phyloP scores from a whole-genome alignment of 805 yeast genomes.

The Candida montana region DNA sequence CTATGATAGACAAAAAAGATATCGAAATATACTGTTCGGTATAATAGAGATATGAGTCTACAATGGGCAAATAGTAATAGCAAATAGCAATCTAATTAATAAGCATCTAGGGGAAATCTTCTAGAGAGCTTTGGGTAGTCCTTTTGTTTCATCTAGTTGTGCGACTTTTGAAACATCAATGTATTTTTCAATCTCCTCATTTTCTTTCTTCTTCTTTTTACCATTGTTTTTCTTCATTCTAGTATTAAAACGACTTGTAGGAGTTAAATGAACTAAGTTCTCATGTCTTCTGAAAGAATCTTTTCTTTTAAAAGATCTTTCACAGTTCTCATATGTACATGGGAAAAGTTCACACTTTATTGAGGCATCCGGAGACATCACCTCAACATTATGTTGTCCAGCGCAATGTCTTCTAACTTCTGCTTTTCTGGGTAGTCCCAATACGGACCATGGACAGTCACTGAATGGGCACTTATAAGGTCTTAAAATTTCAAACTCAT shows the following conservation, averaged over 20 bases:
- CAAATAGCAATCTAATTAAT: no score
- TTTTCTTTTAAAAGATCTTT: constrained; percentile 43
- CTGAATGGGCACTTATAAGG: constrained; percentile 40
- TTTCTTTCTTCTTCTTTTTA: not conserved
- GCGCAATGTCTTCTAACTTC: constrained; percentile 47
- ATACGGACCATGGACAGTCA: constrained; percentile 43
- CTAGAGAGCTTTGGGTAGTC: no score
- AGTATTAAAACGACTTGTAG: constrained; percentile 35
- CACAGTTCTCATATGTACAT: constrained; percentile 36
- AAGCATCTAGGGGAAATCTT: no score
- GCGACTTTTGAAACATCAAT: not conserved
- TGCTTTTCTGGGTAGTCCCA: constrained; percentile 44
- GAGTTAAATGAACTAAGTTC: constrained; percentile 42
- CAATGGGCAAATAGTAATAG: no score
- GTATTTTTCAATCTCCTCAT: not conserved
- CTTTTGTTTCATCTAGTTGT: no score
- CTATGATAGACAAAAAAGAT: no score
- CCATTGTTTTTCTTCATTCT: constrained; percentile 13
- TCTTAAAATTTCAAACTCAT: constrained; percentile 33
- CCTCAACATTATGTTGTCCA: constrained; percentile 33
- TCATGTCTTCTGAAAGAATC: constrained; percentile 52
- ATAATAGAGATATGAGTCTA: no score
- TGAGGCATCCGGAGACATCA: constrained; percentile 4
- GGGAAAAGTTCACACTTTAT: constrained; percentile 7
- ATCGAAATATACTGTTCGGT: no score